Evolutionary conservation across 805 yeast genomes (phyloP).

Genomic region (Lipomyces yamadae): DNA sequence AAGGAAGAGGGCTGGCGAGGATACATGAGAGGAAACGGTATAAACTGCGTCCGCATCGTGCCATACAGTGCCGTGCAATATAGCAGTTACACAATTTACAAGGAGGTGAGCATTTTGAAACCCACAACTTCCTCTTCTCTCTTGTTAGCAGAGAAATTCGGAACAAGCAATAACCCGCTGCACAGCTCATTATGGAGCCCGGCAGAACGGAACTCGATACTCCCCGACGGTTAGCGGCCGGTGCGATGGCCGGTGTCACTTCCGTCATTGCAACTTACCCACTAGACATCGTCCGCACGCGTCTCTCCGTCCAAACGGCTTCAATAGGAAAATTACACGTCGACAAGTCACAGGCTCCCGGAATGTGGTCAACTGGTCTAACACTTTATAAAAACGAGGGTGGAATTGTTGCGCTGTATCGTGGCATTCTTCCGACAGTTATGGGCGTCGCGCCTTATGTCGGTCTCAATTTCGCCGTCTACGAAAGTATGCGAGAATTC

Average conservation of each 20-base stretch:
- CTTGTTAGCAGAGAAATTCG: neutral
- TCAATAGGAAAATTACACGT: slow-evolving; percentile 46
- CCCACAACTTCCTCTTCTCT: slow-evolving; percentile 14
- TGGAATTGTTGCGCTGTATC: slow-evolving; percentile 73
- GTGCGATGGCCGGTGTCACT: slow-evolving; percentile 78
- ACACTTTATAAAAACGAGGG: slow-evolving; percentile 78
- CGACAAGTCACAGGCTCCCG: slow-evolving; percentile 52
- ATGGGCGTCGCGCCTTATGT: slow-evolving; percentile 96
- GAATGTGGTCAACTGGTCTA: slow-evolving; percentile 62
- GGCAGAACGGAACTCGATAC: slow-evolving; percentile 52
- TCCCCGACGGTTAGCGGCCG: slow-evolving; percentile 69
- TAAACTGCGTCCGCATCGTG: slow-evolving; percentile 85
- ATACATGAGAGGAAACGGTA: slow-evolving; percentile 84
- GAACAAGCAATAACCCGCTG: neutral
- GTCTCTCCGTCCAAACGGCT: slow-evolving; percentile 89
- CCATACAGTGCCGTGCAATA: slow-evolving; percentile 97
- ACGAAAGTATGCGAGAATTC: slow-evolving; percentile 75
- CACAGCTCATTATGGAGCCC: slow-evolving; percentile 30
- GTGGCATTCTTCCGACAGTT: slow-evolving; percentile 89
- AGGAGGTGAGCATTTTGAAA: slow-evolving; percentile 53
- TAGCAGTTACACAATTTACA: slow-evolving; percentile 69
- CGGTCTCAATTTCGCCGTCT: slow-evolving; percentile 87
- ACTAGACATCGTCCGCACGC: slow-evolving; percentile 85
- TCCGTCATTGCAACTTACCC: slow-evolving; percentile 90
- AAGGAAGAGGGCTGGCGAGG: slow-evolving; percentile 92